A percentile compares a stretch with the other conserved stretches of the same genome.
These are phyloP conservation scores for Butyriboletus loyo DNA, from an alignment of 768 basidiomycete species.

Conservation along the genomic window DNA sequence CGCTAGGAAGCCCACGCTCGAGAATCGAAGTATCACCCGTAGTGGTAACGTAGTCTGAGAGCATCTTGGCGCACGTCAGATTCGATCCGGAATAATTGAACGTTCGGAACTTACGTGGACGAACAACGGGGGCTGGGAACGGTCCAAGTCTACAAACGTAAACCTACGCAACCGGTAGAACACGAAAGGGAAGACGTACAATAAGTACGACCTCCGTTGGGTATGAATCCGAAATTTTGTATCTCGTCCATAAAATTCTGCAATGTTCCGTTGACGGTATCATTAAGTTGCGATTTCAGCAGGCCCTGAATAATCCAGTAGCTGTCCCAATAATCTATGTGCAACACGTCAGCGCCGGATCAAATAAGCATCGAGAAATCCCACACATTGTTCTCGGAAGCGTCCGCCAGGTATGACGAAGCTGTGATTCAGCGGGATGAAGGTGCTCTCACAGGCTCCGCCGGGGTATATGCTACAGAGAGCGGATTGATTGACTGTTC, in stretches of 20 bases:
- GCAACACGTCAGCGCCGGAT: neutral
- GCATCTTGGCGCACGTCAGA: conserved; percentile 55
- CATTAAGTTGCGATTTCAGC: conserved; percentile 73
- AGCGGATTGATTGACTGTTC: conserved; percentile 66
- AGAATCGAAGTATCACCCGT: conserved; percentile 77
- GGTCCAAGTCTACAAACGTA: conserved; percentile 59
- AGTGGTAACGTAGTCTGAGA: conserved; percentile 73
- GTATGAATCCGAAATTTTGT: conserved; percentile 81
- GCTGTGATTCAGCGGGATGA: conserved; percentile 89
- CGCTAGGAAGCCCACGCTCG: conserved; percentile 74
- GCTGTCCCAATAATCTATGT: conserved; percentile 59
- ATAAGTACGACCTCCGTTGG: conserved; percentile 91
- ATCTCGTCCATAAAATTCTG: conserved; percentile 97
- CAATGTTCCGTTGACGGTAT: conserved; percentile 70
- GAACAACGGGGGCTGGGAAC: conserved; percentile 93
- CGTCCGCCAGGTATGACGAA: conserved; percentile 88
- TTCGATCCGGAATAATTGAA: neutral
- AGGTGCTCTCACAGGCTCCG: conserved; percentile 69
- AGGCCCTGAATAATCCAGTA: conserved; percentile 89
- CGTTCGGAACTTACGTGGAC: conserved; percentile 51
- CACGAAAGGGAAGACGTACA: conserved; percentile 44
- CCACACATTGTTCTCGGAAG: conserved; percentile 81
- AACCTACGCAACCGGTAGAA: neutral
- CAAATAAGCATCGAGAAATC: conserved; percentile 11
- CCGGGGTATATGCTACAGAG: conserved; percentile 53